Evolutionary conservation across 768 basidiomycete genomes (phyloP).

Genomic region (Boletus rubroflammeus): DNA sequence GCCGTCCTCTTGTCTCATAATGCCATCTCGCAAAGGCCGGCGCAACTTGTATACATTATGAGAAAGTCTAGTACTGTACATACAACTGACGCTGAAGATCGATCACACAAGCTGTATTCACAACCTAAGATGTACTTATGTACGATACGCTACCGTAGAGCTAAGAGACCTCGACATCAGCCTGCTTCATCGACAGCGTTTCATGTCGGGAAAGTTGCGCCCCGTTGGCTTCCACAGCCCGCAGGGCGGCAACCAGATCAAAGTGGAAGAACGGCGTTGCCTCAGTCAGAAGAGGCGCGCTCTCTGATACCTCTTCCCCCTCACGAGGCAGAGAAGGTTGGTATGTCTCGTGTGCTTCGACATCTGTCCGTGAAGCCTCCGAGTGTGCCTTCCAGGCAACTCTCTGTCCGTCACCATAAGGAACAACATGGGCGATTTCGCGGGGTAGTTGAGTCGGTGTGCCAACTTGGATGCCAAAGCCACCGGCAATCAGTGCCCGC

Average conservation of each 20-base stretch:
- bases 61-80: no score
- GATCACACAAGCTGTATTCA: not conserved
- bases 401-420: constrained; percentile 47
- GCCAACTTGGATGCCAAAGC: constrained; percentile 89
- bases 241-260: constrained; percentile 71
- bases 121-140: not conserved
- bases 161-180: not conserved
- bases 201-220: constrained; percentile 3
- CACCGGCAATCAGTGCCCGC: constrained; percentile 83
- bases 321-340: constrained; percentile 2
- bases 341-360: constrained; percentile 31
- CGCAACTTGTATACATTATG: no score
- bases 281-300: constrained; percentile 39
- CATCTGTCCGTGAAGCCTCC: constrained; percentile 22
- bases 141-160: not conserved
- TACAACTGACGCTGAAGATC: not conserved
- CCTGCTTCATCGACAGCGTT: constrained; percentile 8
- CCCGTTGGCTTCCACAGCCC: constrained; percentile 54
- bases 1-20: no score
- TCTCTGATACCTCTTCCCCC: not conserved
- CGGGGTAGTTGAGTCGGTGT: constrained; percentile 37
- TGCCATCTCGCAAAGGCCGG: no score
- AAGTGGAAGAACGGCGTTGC: constrained; percentile 90
- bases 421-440: constrained; percentile 80
- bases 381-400: constrained; percentile 17